phyloP scores from a whole-genome alignment of 2,329 filamentous ascomycete genomes.

The Piedraia hortae region DNA sequence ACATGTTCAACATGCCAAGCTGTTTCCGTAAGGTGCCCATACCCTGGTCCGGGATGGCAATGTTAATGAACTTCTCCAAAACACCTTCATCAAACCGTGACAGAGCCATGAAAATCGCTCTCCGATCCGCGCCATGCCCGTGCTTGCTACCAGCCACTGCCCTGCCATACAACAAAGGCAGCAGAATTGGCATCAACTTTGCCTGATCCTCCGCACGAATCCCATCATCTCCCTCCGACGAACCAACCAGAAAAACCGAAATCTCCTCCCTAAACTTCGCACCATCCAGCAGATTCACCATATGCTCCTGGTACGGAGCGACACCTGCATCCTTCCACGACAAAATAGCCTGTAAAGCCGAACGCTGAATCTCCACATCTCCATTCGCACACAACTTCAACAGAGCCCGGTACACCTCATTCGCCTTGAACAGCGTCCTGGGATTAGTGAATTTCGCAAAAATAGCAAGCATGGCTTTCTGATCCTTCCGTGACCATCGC shows the following conservation, averaged over 20 bases:
- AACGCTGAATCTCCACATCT: constrained; percentile 68
- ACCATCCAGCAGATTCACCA: constrained; percentile 72
- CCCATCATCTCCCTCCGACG: constrained; percentile 27
- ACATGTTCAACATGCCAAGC: constrained; percentile 75
- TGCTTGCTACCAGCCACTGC: constrained; percentile 58
- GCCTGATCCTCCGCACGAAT: constrained; percentile 45
- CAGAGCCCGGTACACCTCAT: constrained; percentile 49
- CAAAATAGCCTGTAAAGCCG: constrained; percentile 57
- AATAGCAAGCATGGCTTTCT: constrained; percentile 54
- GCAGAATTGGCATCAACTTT: constrained; percentile 57
- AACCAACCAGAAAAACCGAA: constrained; percentile 40
- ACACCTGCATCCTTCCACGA: constrained; percentile 67
- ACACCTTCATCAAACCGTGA: constrained; percentile 49
- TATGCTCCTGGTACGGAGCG: constrained; percentile 53
- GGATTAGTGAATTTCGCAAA: constrained; percentile 74
- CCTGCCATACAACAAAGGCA: constrained; percentile 69
- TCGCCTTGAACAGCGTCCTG: constrained; percentile 48
- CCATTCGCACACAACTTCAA: constrained; percentile 59
- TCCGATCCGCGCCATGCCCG: constrained; percentile 54
- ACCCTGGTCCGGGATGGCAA: constrained; percentile 21
- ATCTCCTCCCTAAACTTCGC: constrained; percentile 79
- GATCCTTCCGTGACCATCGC: constrained; percentile 47
- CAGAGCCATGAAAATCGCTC: constrained; percentile 45
- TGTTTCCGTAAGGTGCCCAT: constrained; percentile 35
- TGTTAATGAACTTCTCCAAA: constrained; percentile 54